Percentiles rank a stretch among this genome's conserved stretches.
These are phyloP conservation scores for Chalciporus sphaerocephalus DNA, from an alignment of 768 basidiomycete genomes.

Conservation along the genomic window DNA sequence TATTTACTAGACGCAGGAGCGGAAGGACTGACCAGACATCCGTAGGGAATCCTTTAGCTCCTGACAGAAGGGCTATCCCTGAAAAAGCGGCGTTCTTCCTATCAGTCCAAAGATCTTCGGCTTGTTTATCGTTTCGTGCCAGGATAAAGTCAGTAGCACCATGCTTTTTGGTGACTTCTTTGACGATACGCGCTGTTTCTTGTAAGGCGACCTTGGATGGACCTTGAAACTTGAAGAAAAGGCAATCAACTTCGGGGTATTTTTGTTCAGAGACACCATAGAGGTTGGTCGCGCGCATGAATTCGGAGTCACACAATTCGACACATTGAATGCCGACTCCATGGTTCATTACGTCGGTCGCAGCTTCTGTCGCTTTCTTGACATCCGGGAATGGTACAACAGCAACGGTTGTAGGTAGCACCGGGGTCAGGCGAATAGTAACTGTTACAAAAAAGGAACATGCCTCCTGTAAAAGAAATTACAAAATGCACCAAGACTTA, in stretches of 20 bases:
- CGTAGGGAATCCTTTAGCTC: conserved; percentile 59
- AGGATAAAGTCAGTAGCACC: conserved; percentile 66
- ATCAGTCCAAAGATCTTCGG: conserved; percentile 65
- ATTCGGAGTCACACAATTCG: conserved; percentile 71
- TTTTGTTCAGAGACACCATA: conserved; percentile 49
- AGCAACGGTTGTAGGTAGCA: conserved; percentile 79
- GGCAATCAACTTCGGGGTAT: conserved; percentile 61
- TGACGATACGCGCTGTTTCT: conserved; percentile 58
- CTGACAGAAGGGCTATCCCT: conserved; percentile 53
- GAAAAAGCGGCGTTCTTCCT: conserved; percentile 65
- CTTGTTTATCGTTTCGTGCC: conserved; percentile 60
- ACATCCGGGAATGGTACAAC: conserved; percentile 79
- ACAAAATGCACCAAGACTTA: too few species aligned
- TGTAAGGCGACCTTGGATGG: conserved; percentile 51
- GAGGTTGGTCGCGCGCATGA: conserved; percentile 60
- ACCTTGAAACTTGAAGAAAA: conserved; percentile 89
- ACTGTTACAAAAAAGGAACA: too few species aligned
- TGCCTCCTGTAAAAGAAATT: too few species aligned
- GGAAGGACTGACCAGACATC: too few species aligned
- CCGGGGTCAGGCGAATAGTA: conserved; percentile 76
- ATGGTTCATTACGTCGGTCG: conserved; percentile 63
- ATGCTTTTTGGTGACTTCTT: conserved; percentile 55
- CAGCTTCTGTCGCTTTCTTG: conserved; percentile 67
- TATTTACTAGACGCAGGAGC: too few species aligned
- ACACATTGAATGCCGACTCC: conserved; percentile 83